A percentile compares a stretch with the other conserved stretches of the same genome.
Conservation (phyloP, 768 basidiomycete genomes). For the Tephrocybe rancida region DNA sequence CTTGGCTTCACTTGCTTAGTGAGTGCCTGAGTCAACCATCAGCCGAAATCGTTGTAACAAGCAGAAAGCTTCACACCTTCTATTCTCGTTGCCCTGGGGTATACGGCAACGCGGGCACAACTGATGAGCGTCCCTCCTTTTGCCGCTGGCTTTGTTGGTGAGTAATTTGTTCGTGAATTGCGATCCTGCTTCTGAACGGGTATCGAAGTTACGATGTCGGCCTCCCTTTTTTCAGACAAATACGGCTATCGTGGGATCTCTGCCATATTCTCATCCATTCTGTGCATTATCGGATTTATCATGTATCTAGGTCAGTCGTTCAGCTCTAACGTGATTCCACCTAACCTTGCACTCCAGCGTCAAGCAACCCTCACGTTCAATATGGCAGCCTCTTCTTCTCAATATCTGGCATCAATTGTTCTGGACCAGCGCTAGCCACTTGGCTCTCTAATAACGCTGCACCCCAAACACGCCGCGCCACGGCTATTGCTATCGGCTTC, state of each 20-base stretch:
- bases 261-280: slow-evolving; percentile 29
- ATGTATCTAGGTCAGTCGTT: slow-evolving; percentile 36
- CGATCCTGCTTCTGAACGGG: background rate
- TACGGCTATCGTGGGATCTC: slow-evolving; percentile 28
- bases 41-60: background rate
- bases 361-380: slow-evolving; percentile 28
- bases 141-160: slow-evolving; percentile 34
- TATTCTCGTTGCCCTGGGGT: slow-evolving; percentile 54
- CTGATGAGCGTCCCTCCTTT: slow-evolving; percentile 51
- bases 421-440: slow-evolving; percentile 40
- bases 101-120: slow-evolving; percentile 44
- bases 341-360: slow-evolving; percentile 11
- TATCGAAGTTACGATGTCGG: slow-evolving; percentile 22
- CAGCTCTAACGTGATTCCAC: background rate
- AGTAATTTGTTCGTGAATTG: background rate
- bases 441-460: slow-evolving; percentile 56
- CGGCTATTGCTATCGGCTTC: slow-evolving; percentile 44
- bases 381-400: slow-evolving; percentile 52
- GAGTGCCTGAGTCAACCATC: background rate
- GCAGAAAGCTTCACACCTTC: slow-evolving; percentile 54
- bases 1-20: slow-evolving; percentile 18
- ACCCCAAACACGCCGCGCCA: slow-evolving; percentile 50
- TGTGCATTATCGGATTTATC: slow-evolving; percentile 37
- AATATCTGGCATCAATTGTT: slow-evolving; percentile 40
- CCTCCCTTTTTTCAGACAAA: slow-evolving; percentile 26